Evolutionary conservation across 768 basidiomycete genomes (phyloP), one percentile per base, ranked within the genome.

Genomic region (Ephemerocybe angulata): DNA sequence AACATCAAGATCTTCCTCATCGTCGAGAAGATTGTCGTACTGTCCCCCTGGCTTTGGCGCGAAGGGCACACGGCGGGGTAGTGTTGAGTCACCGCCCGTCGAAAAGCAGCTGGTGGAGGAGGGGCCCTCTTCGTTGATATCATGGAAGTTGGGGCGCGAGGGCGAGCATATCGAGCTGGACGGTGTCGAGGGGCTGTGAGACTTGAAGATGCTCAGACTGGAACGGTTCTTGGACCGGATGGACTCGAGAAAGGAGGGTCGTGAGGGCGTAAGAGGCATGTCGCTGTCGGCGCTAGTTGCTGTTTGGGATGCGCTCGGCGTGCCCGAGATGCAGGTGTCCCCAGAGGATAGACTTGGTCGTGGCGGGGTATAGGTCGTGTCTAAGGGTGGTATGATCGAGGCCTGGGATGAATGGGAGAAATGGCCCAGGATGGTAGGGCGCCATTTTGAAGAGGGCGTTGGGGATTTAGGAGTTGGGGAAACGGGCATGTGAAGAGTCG

Each of bases 391-490:
- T 41, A 71, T 67, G 47, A 74, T 63, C 49, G 69, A 79, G 47
- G 71, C 58, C 63, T 76, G 78, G 40, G 81, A 76, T 50, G 76
- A 61, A 52, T 80, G 76, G 27, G 78, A 71, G 62, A 88, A 88
- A 59, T 87, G 82, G 5, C 81, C 83, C 22, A 87, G 67, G 22
- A 88, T 79, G 58, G 78, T 83, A 11, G 87, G 84, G n/a, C 84
- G 76, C 81, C 81, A 85, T 67, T 71, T 79, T 48, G 80, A 73
- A 11, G 72, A 62, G 47, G 69, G 44, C 1, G 65, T 48, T 24
- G 62, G 55, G 44, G 54, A 64, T 53, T 37, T 48, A 58, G 43
- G 57, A 2, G 60, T 53, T 24, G 52, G 54, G 15, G 58, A 61
- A 29, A 57, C 63, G 51, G 65, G 65, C 11, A 49, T 60, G 57